phyloP scores from a whole-genome alignment of 2,329 filamentous ascomycete species.

The Penicillium sp. region DNA sequence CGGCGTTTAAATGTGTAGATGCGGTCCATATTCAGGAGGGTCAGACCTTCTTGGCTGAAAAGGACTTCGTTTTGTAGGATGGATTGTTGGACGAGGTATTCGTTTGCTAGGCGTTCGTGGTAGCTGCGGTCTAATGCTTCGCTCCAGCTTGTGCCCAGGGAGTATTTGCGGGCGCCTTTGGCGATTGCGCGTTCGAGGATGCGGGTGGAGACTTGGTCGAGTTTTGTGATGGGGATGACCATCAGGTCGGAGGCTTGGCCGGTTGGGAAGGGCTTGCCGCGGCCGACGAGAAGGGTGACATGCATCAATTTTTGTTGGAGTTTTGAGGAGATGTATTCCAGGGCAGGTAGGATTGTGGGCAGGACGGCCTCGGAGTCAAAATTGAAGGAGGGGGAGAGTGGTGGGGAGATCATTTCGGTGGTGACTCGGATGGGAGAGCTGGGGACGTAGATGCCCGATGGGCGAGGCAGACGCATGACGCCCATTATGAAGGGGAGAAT shows the following conservation, averaged over 20 bases:
- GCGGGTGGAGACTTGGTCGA: slow-evolving; percentile 33
- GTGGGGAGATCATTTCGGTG: slow-evolving; percentile 44
- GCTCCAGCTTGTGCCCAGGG: slow-evolving; percentile 40
- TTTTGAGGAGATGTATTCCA: slow-evolving; percentile 45
- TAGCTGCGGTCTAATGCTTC: slow-evolving; percentile 39
- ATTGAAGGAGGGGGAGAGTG: slow-evolving; percentile 39
- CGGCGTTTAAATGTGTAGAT: slow-evolving; percentile 48
- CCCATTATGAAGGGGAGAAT: slow-evolving; percentile 28
- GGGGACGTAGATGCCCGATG: slow-evolving; percentile 37
- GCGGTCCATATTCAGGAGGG: slow-evolving; percentile 46
- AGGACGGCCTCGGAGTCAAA: slow-evolving; percentile 40
- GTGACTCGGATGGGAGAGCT: slow-evolving; percentile 37
- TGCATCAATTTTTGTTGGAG: slow-evolving; percentile 42
- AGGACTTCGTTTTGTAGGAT: slow-evolving; percentile 47
- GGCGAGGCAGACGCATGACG: slow-evolving; percentile 37
- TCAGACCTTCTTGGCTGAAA: slow-evolving; percentile 46
- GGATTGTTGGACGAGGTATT: slow-evolving; percentile 45
- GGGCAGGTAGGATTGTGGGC: slow-evolving; percentile 38
- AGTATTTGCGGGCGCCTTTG: slow-evolving; percentile 40
- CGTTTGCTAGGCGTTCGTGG: slow-evolving; percentile 36
- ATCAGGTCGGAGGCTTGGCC: slow-evolving; percentile 40
- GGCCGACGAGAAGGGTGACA: slow-evolving; percentile 42
- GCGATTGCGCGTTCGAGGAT: slow-evolving; percentile 35
- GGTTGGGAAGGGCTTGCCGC: slow-evolving; percentile 41
- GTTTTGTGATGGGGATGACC: slow-evolving; percentile 37